These are phyloP conservation scores for Physaria fendleri DNA, from an alignment of 345 rosid species.

Conservation along the genomic window DNA sequence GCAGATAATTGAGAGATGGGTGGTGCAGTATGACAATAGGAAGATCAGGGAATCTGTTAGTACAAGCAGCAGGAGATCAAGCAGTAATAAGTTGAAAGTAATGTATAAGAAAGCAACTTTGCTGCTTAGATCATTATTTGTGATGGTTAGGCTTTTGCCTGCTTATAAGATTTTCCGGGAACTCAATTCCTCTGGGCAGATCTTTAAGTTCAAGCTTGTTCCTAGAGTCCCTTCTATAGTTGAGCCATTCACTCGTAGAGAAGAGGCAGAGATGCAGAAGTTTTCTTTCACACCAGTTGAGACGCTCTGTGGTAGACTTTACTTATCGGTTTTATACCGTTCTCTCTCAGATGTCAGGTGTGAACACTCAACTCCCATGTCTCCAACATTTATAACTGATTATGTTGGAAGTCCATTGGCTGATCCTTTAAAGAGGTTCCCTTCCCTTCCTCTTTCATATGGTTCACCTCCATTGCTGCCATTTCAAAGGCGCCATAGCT, in stretches of 20 bases:
- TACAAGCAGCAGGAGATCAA: slow-evolving; percentile 53
- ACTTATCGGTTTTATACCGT: slow-evolving; percentile 67
- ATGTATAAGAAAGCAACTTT: slow-evolving; percentile 75
- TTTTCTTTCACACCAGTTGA: slow-evolving; percentile 84
- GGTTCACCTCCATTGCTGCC: slow-evolving; percentile 77
- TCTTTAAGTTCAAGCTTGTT: slow-evolving; percentile 48
- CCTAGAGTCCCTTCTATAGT: slow-evolving; percentile 73
- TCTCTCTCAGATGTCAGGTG: slow-evolving; percentile 54
- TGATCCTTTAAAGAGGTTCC: slow-evolving; percentile 72
- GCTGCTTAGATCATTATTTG: slow-evolving; percentile 81
- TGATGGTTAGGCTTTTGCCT: slow-evolving; percentile 82
- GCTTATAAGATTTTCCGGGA: slow-evolving; percentile 79
- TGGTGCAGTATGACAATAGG: slow-evolving; percentile 68
- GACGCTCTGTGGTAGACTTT: slow-evolving; percentile 74
- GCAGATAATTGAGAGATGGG: slow-evolving; percentile 87
- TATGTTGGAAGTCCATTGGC: slow-evolving; percentile 98
- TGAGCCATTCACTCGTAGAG: slow-evolving; percentile 78
- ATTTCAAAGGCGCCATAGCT: slow-evolving; percentile 79
- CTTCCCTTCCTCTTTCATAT: slow-evolving; percentile 64
- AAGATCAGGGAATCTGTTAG: slow-evolving; percentile 47
- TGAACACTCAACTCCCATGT: slow-evolving; percentile 70
- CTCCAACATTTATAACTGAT: slow-evolving; percentile 76
- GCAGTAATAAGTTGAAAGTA: slow-evolving; percentile 47
- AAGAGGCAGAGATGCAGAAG: slow-evolving; percentile 80
- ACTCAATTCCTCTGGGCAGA: slow-evolving; percentile 67